Conservation (phyloP, 805 yeast species). For the Wickerhamiella qilinensis region DNA sequence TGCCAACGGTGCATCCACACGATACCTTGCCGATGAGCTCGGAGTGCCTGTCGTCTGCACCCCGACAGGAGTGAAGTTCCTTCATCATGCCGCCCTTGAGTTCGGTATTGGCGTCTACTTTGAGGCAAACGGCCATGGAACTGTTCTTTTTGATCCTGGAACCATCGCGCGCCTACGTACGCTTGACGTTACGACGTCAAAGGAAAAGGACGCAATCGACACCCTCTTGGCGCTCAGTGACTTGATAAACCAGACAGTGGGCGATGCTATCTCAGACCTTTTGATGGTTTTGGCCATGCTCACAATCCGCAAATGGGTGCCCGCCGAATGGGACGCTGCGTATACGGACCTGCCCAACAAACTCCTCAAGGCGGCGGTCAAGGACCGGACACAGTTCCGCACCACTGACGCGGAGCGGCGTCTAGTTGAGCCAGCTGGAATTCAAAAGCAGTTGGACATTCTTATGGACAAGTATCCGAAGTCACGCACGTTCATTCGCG, state of each 20-base stretch:
- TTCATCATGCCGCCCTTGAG: conserved; percentile 77
- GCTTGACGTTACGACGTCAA: conserved; percentile 26
- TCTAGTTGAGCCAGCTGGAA: conserved; percentile 56
- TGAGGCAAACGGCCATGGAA: conserved; percentile 99
- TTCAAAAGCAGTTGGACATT: conserved; percentile 58
- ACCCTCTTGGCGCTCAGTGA: conserved; percentile 45
- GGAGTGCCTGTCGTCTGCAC: conserved; percentile 73
- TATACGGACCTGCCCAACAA: conserved; percentile 80
- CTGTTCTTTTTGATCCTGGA: conserved; percentile 60
- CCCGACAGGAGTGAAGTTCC: conserved; percentile 90
- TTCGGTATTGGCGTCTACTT: conserved; percentile 89
- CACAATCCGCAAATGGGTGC: conserved; percentile 37
- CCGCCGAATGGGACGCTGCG: conserved; percentile 56
- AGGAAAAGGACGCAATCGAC: conserved; percentile 33
- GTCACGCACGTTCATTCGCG: conserved; percentile 88
- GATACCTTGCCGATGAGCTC: conserved; percentile 43
- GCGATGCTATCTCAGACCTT: conserved; percentile 92
- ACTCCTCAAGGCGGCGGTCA: conserved; percentile 65
- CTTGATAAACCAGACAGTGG: conserved; percentile 92
- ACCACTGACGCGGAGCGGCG: conserved; percentile 87
- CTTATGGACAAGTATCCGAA: conserved; percentile 35
- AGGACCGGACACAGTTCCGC: conserved; percentile 60
- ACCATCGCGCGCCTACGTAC: conserved; percentile 26
- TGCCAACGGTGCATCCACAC: conserved; percentile 86
- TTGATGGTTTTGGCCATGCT: conserved; percentile 57